These are phyloP conservation scores for Yamadazyma aaseri DNA, from an alignment of 1,139 yeast genomes.

Conservation along the genomic window DNA sequence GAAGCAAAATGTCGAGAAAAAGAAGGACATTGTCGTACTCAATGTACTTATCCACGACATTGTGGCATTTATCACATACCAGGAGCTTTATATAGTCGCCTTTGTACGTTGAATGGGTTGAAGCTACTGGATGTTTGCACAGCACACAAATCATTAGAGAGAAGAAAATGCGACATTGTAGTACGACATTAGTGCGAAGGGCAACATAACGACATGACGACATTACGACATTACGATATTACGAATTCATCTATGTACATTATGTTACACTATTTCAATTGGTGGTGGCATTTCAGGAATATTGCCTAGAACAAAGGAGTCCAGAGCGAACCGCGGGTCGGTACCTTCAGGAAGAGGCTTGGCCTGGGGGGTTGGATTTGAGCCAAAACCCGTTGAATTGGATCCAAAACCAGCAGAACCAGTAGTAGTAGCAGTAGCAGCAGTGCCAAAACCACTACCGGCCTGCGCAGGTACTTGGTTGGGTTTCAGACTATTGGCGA, in stretches of 20 bases:
- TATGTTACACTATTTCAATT: slow-evolving; percentile 15
- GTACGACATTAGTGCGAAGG: background rate
- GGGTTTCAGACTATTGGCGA: too few species aligned
- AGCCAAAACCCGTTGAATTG: too few species aligned
- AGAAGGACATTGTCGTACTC: slow-evolving; percentile 85
- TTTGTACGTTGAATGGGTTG: slow-evolving; percentile 69
- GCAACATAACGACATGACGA: too few species aligned
- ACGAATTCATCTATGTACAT: too few species aligned
- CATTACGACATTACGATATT: too few species aligned
- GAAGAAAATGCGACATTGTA: background rate
- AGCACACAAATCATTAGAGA: slow-evolving; percentile 80
- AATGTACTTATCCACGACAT: slow-evolving; percentile 84
- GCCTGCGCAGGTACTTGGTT: slow-evolving; percentile 10
- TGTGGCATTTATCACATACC: slow-evolving; percentile 69
- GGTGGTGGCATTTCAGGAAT: slow-evolving; percentile 88
- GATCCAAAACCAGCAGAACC: slow-evolving; percentile 5
- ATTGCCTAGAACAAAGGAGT: slow-evolving; percentile 56
- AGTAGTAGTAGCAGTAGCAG: slow-evolving; percentile 6
- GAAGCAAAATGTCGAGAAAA: slow-evolving; percentile 75
- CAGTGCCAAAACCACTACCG: slow-evolving; percentile 2
- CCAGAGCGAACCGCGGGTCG: slow-evolving; percentile 49
- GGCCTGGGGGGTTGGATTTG: too few species aligned
- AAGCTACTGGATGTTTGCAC: slow-evolving; percentile 62
- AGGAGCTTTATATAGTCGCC: slow-evolving; percentile 79
- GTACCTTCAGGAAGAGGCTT: too few species aligned